Base-by-base conservation (phyloP, 768 basidiomycete genomes). In the Pisolithus orientalis region DNA sequence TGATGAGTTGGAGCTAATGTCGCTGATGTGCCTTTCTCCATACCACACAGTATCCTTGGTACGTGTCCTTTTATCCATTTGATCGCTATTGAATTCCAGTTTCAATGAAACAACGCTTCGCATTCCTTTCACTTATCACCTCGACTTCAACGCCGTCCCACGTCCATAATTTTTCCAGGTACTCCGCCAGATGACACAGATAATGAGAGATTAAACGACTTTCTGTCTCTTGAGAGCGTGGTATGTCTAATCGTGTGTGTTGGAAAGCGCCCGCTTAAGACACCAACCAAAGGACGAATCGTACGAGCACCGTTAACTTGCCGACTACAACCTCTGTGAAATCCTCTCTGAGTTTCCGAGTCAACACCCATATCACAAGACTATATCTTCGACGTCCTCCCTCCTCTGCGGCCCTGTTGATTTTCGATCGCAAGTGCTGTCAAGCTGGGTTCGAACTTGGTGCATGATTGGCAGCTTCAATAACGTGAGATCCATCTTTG, bases 371-470 rank as follows among this genome's bases (percentile, higher is more conserved):
- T 97, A 53, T 92, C 94, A 5, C 74, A 77, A 48, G 86, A 91
- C 29, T 94, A 94, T 62, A 70, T 95, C 14, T 87, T 96, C 58
- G 93, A 98, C 62, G 72, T 96, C 1, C 87, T 99, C 58, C 93
- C 94, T 11, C 78, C 83, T 2, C 70, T 98, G 9, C 75, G 94
- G 16, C 82, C 92, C 3, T 75, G 96, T 29, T 83, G 93, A 49
- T 99, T 98, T 66, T 95, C 94, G 0, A 98, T 99, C 50, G 86
- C 94, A 2, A 91, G 87, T 54, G 90, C 91, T 1, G 65, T 76
- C 1, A 81, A 84, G 60, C 67, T 64, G 51, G 21, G 57, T 47
- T 21, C 4, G 14, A 21, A 17, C 51, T 51, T 1, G 54, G 8
- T 16, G 4, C 4, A 5, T 34, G 17, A 29, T 8, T 9, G 32